phyloP scores from a whole-genome alignment of 805 yeast genomes.

The Ogataea methanolica region DNA sequence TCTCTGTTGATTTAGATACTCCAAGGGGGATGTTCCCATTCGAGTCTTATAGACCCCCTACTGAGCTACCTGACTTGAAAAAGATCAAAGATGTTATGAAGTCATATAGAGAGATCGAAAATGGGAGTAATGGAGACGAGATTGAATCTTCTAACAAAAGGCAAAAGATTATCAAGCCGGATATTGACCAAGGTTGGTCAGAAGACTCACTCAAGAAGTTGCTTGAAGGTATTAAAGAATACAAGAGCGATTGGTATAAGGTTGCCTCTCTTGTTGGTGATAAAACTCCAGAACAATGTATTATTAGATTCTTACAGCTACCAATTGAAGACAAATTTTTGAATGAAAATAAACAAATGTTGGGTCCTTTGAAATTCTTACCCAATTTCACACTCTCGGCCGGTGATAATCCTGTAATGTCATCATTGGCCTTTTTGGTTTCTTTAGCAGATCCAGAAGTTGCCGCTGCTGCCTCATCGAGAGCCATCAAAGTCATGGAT shows the following conservation, averaged over 20 bases:
- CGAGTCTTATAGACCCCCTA: constrained; percentile 69
- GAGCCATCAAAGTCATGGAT: constrained; percentile 52
- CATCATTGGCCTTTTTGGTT: constrained; percentile 85
- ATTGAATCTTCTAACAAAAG: constrained; percentile 18
- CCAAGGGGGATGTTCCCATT: constrained; percentile 93
- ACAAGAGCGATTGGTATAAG: constrained; percentile 74
- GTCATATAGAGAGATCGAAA: not conserved
- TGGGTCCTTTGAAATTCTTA: constrained; percentile 77
- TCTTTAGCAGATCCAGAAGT: constrained; percentile 82
- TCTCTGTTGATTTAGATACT: constrained; percentile 74
- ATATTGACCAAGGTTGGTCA: constrained; percentile 55
- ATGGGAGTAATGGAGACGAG: constrained; percentile 4
- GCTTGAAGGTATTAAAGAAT: constrained; percentile 56
- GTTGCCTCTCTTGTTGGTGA: constrained; percentile 64
- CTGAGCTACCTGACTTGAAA: constrained; percentile 37
- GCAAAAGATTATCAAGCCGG: constrained; percentile 28
- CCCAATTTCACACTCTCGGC: constrained; percentile 81
- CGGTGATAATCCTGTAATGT: constrained; percentile 88
- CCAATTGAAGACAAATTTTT: constrained; percentile 78
- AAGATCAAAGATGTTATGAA: constrained; percentile 22
- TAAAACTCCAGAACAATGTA: constrained; percentile 73
- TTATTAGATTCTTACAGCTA: constrained; percentile 69
- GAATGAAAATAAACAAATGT: constrained; percentile 39
- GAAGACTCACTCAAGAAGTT: constrained; percentile 56
- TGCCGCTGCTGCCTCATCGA: constrained; percentile 73